A percentile compares a stretch with the other conserved stretches of the same genome.
Evolutionary conservation across 2,329 filamentous ascomycete genomes (phyloP).

Genomic region (Cryphonectria parasitica): DNA sequence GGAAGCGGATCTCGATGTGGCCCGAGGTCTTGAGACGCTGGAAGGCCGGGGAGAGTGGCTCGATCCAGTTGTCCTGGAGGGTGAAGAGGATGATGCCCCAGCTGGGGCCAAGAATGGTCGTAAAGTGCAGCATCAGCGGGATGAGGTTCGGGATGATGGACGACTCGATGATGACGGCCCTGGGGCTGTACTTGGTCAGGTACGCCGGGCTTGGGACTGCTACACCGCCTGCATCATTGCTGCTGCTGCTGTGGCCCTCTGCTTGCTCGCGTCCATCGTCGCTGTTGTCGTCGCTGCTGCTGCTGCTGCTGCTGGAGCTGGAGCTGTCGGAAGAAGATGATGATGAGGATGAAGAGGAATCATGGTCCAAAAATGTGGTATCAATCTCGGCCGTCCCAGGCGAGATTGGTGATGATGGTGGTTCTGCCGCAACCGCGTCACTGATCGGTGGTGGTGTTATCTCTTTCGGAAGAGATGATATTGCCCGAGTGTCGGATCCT

Average conservation of each 20-base stretch:
- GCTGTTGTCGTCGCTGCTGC: not conserved
- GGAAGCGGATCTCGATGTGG: constrained; percentile 40
- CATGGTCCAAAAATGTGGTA: not conserved
- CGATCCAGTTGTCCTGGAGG: constrained; percentile 33
- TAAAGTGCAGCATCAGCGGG: constrained; percentile 35
- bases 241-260: not conserved
- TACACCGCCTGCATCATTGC: not conserved
- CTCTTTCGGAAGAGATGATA: constrained; percentile 9
- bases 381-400: not conserved
- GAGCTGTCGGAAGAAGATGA: not conserved
- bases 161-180: constrained; percentile 27
- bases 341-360: not conserved
- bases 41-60: constrained; percentile 38
- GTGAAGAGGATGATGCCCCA: constrained; percentile 49
- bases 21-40: constrained; percentile 38
- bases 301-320: not conserved
- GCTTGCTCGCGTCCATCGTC: not conserved
- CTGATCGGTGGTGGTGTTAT: not conserved
- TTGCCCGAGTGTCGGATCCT: not conserved
- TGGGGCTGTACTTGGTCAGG: constrained; percentile 19
- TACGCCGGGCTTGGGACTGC: not conserved
- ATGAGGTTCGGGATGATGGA: constrained; percentile 35
- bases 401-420: not conserved
- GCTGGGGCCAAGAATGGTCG: constrained; percentile 40
- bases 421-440: not conserved